These are phyloP conservation scores for Neofusicoccum laricinum DNA, from an alignment of 2,329 filamentous ascomycete species.

Conservation along the genomic window DNA sequence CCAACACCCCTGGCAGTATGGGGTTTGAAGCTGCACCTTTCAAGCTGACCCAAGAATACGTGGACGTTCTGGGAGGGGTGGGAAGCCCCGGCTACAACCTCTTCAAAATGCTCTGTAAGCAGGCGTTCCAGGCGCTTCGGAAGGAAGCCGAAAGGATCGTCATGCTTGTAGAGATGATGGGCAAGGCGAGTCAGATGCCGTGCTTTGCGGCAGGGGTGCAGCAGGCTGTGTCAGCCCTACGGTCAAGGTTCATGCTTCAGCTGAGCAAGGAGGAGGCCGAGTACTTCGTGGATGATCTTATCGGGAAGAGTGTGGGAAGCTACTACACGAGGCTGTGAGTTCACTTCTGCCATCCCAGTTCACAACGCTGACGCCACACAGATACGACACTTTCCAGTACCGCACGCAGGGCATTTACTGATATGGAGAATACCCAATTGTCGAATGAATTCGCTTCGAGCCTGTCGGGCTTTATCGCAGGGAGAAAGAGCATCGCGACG, in stretches of 20 bases:
- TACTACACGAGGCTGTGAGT: conserved; percentile 82
- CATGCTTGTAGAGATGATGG: conserved; percentile 82
- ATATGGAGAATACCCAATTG: conserved; percentile 19
- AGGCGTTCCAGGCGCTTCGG: conserved; percentile 77
- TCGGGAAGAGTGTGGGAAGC: conserved; percentile 78
- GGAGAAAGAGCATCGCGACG: conserved; percentile 10
- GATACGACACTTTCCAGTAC: conserved; percentile 85
- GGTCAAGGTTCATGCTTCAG: conserved; percentile 77
- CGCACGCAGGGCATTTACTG: conserved; percentile 85
- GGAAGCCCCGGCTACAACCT: conserved; percentile 68
- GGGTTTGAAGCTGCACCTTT: conserved; percentile 85
- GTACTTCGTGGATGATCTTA: conserved; percentile 76
- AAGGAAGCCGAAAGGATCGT: conserved; percentile 78
- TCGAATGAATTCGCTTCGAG: neutral
- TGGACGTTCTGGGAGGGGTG: conserved; percentile 75
- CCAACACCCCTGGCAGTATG: conserved; percentile 79
- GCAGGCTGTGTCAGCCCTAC: conserved; percentile 66
- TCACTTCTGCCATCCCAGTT: neutral
- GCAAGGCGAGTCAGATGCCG: conserved; percentile 77
- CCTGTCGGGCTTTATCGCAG: neutral
- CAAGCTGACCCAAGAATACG: conserved; percentile 82
- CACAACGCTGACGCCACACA: conserved; percentile 30
- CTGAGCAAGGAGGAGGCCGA: conserved; percentile 79
- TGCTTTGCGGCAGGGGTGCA: conserved; percentile 74
- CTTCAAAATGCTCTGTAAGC: conserved; percentile 77